Base-by-base conservation (phyloP, 805 yeast genomes). In the Dipodascopsis uninucleata region DNA sequence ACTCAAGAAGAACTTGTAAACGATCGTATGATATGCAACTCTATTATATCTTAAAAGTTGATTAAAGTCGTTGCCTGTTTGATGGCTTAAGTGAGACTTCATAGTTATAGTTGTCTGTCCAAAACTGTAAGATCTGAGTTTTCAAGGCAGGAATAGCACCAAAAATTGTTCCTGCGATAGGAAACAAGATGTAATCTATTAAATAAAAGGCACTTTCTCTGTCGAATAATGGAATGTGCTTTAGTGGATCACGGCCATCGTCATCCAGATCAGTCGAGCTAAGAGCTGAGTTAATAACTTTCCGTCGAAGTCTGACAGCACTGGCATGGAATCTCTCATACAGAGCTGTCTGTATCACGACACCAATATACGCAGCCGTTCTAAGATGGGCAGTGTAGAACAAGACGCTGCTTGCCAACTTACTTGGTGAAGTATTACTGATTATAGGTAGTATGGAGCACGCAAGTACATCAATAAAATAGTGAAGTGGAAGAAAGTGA, bases 401-500 rank as follows among this genome's bases (percentile, higher is more conserved):
- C 2, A 51, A 39, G n/a, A 44, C 36, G 3, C 36, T 17, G 14
- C 9, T 18, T 12, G 41, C 38, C 17, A 10, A 3, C 2, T 43
- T 34, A 17, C 26, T 14, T 2, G 29, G 22, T 16, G 45, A 34
- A 4, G 38, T 22, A 6, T 29, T 17, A 3, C 26, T 26, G 12
- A 41, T 6, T n/a, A 41, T 10, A 17, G 43, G 50, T 10, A 39
- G 16, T 12, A 38, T 3, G 1, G 50, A 39, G 35, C 54, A 45
- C 4, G 53, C 51, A 7, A 49, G 32, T 12, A 53, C 46, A 37
- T 47, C 44, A 29, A 53, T 9, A 18, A 49, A 41, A 31, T 49
- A 53, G 28, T 52, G 58, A 4, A 52, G 55, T 0, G 58, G 58
- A 6, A 53, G 43, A 24, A 48, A 47, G 36, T 53, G 58, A 9